A percentile compares a stretch with the other conserved stretches of the same genome.
Conservation (phyloP, 306 rosid species). For the Heteromeles arbutifolia region DNA sequence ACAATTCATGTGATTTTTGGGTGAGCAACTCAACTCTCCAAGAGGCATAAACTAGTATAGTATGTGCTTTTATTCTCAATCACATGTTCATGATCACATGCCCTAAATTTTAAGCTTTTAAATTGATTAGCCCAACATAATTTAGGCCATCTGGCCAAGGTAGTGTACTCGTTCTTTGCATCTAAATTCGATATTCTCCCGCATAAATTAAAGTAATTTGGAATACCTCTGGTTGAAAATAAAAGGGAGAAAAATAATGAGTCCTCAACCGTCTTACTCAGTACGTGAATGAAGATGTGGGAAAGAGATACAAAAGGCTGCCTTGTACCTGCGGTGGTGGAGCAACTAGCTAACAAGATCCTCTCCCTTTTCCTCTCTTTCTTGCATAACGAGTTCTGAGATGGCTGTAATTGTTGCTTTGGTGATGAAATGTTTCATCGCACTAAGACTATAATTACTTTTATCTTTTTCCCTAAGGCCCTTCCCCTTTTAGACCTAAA, state of each 20-base stretch:
- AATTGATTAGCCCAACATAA: neutral
- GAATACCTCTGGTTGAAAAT: too few species aligned
- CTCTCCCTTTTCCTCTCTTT: neutral
- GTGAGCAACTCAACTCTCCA: neutral
- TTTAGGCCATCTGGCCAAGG: too few species aligned
- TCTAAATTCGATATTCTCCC: neutral
- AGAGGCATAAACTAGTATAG: neutral
- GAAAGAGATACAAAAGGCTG: neutral
- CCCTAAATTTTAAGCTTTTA: slow-evolving; percentile 12
- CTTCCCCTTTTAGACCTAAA: slow-evolving; percentile 13
- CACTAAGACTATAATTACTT: neutral
- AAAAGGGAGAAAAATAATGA: too few species aligned
- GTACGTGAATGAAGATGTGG: slow-evolving; percentile 8
- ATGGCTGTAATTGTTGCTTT: neutral
- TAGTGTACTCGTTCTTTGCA: too few species aligned
- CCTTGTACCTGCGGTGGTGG: slow-evolving; percentile 31
- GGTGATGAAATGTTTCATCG: slow-evolving; percentile 16
- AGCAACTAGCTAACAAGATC: neutral
- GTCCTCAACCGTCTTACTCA: slow-evolving; percentile 19
- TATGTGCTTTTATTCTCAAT: neutral
- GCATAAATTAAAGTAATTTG: too few species aligned
- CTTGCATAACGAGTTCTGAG: neutral
- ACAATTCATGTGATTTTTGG: slow-evolving; percentile 21
- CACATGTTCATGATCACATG: slow-evolving; percentile 11
- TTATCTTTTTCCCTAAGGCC: slow-evolving; percentile 13